Conservation (phyloP, 192 early-diverging fungal species). For the Mortierella antarctica region DNA sequence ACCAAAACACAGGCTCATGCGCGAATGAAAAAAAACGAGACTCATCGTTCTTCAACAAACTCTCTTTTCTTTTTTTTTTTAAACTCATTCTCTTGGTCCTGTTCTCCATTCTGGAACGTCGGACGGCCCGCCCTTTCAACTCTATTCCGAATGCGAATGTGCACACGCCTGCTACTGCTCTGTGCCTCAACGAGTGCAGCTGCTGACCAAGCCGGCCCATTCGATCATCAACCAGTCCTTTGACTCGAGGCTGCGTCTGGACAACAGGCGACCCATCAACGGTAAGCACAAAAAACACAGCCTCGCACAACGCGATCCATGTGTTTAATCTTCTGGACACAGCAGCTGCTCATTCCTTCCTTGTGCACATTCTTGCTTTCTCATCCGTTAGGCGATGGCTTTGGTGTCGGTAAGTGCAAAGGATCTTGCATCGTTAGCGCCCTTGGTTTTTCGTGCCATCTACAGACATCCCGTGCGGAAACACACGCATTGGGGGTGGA, state of each 20-base stretch:
- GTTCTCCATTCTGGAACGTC: neutral
- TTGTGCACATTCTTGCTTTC: neutral
- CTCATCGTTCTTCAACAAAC: neutral
- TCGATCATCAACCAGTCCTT: conserved; percentile 86
- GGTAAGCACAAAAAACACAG: conserved; percentile 52
- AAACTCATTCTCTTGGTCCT: neutral
- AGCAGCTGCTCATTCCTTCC: neutral
- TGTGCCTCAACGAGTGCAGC: conserved; percentile 18
- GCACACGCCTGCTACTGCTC: neutral
- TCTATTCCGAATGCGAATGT: neutral
- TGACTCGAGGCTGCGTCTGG: conserved; percentile 73
- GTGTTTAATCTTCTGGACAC: neutral
- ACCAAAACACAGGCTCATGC: no score
- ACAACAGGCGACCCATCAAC: conserved; percentile 70
- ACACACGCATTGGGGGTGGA: no score
- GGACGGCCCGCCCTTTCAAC: neutral
- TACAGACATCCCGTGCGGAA: no score
- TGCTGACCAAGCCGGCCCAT: conserved; percentile 78
- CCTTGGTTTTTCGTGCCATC: no score
- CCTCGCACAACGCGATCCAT: neutral
- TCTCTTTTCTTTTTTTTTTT: conserved; percentile 10
- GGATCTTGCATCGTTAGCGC: no score
- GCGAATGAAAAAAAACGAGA: no score
- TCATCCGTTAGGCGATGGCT: conserved; percentile 72
- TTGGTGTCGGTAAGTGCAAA: conserved; percentile 73